Base-by-base conservation (phyloP, 2,329 filamentous ascomycete genomes). In the Phialophora macrospora region DNA sequence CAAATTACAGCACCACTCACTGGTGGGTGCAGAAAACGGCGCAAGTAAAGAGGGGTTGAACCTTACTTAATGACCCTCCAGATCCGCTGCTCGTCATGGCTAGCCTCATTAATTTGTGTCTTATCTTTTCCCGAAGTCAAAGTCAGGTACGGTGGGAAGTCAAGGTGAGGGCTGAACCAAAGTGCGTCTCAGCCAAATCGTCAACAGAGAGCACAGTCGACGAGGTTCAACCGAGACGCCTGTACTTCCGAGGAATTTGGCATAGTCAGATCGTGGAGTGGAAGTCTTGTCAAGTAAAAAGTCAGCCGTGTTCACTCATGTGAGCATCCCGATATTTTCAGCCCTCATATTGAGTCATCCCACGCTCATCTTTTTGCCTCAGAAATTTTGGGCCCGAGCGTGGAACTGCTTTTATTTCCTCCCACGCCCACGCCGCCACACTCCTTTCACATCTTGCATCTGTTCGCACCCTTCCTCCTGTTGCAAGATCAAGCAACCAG, bases 381-480 rank as follows among this genome's bases (percentile, higher is more conserved):
- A 49, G 38, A 70, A 67, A 66, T 65, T 68, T 68, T 62, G 60
- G 67, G 49, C 20, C 64, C 61, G 30, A 52, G 58, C 58, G 58
- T 60, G 58, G 58, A 60, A 38, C 22, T 51, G 46, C 54, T 66
- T 65, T 66, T 68, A 65, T 70, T 67, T 63, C 63, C 55, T 68
- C 65, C 62, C 62, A 68, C 65, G 64, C 64, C 64, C 68, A 63
- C 64, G 59, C 62, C 67, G 52, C 62, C 67, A 66, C 63, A 67
- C 67, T 63, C 63, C 57, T 65, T 63, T 67, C 61, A 60, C 55
- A 61, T 54, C 64, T 65, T 63, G 65, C 68, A 70, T 63, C 58
- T 73, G 69, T 75, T 74, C 58, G 20, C 74, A 63, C 38, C 55
- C 52, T 20, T 57, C 55, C 56, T 54, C 59, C 30, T 30, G 26